Conservation (phyloP, 176 grass and related monocot species). For the Aechmea fasciata region DNA sequence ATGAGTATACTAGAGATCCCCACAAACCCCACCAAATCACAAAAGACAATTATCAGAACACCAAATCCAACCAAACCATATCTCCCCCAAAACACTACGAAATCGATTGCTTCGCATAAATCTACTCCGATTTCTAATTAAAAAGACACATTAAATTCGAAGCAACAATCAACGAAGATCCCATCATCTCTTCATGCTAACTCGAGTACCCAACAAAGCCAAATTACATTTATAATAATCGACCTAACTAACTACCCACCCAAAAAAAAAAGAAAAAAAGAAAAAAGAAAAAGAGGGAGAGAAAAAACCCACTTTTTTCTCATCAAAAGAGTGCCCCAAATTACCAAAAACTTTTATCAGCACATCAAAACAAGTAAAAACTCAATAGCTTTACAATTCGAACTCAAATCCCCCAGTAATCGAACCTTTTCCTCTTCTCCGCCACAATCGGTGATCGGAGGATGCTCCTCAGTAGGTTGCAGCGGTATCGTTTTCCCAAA, state of each 20-base stretch:
- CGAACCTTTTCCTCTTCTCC: slow-evolving; percentile 29
- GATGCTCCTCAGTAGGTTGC: slow-evolving; percentile 1
- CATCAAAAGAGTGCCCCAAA: no score
- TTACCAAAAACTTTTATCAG: no score
- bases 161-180: neutral
- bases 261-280: no score
- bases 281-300: no score
- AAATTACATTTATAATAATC: no score
- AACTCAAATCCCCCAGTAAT: neutral
- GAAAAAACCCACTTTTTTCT: no score
- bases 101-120: neutral
- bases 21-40: neutral
- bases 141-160: neutral
- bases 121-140: neutral
- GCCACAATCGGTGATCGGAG: slow-evolving; percentile 19
- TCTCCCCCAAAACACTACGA: neutral
- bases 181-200: neutral
- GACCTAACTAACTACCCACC: no score
- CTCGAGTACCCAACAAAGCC: neutral
- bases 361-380: no score
- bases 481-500: slow-evolving; percentile 69
- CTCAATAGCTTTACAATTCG: no score
- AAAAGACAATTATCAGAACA: neutral
- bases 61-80: neutral
- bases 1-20: neutral